These are phyloP conservation scores for Cucumis hystrix DNA, from an alignment of 306 rosid species.

Conservation along the genomic window DNA sequence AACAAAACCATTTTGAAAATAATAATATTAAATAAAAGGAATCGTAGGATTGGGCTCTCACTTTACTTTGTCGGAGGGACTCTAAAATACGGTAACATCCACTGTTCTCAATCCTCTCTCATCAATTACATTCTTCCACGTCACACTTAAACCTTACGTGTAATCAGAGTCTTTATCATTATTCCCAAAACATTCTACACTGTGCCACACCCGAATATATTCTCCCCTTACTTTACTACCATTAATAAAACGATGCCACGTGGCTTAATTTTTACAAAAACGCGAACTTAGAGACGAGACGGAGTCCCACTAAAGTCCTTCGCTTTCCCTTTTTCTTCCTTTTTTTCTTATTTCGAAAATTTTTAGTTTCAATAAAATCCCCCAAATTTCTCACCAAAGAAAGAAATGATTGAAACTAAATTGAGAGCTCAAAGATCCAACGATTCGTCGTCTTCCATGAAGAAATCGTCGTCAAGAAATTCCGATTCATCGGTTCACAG, in stretches of 20 bases:
- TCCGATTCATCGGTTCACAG: conserved; percentile 39
- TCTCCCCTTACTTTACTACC: not conserved
- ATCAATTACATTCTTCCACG: not conserved
- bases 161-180: not conserved
- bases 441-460: conserved; percentile 20
- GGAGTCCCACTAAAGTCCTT: conserved; percentile 3
- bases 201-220: not conserved
- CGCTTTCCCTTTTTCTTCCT: not conserved
- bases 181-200: not conserved
- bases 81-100: not conserved
- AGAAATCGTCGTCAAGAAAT: conserved; percentile 33
- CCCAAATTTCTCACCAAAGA: not conserved
- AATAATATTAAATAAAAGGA: not conserved
- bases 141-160: not conserved
- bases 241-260: conserved; percentile 6
- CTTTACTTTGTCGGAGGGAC: conserved; percentile 13
- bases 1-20: too few relatives aligned
- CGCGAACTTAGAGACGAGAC: not conserved
- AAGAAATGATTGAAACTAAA: conserved; percentile 13
- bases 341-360: not conserved
- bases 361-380: conserved; percentile 13
- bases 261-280: not conserved
- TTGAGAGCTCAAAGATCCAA: not conserved
- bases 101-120: not conserved
- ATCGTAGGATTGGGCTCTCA: not conserved